phyloP scores from a whole-genome alignment of 2,329 filamentous ascomycete genomes.

The Diaporthe destruens region DNA sequence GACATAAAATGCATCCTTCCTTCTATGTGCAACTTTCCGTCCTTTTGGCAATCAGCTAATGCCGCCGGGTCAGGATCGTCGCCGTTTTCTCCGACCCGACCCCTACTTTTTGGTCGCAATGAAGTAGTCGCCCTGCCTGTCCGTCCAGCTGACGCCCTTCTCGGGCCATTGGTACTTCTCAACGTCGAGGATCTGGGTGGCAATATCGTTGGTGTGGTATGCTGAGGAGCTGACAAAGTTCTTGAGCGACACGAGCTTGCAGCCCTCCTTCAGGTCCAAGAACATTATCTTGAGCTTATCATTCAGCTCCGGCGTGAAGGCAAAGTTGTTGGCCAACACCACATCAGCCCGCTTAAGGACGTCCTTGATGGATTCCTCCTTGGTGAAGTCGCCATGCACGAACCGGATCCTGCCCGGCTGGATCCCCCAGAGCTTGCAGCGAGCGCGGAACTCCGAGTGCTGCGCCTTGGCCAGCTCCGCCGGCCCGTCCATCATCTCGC shows the following conservation, averaged over 20 bases:
- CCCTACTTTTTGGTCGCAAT: constrained; percentile 81
- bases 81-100: not conserved
- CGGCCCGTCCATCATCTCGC: constrained; percentile 94
- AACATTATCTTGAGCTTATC: constrained; percentile 89
- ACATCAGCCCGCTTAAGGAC: constrained; percentile 89
- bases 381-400: constrained; percentile 86
- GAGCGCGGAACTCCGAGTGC: constrained; percentile 83
- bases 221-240: constrained; percentile 84
- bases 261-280: constrained; percentile 90
- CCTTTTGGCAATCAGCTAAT: constrained; percentile 12
- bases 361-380: constrained; percentile 76
- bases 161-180: constrained; percentile 68
- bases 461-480: constrained; percentile 86
- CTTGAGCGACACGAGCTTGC: constrained; percentile 90
- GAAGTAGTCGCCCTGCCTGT: constrained; percentile 85
- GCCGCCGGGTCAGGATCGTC: not conserved
- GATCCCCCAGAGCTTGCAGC: constrained; percentile 91
- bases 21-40: constrained; percentile 20
- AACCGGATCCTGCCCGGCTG: constrained; percentile 83
- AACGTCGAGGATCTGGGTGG: constrained; percentile 84
- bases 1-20: constrained; percentile 24
- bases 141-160: constrained; percentile 92
- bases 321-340: constrained; percentile 98
- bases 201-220: constrained; percentile 82
- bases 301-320: constrained; percentile 90